These are phyloP conservation scores for Craspedostauros australis DNA, from an alignment of 108 stramenopile genomes.

Conservation along the genomic window DNA sequence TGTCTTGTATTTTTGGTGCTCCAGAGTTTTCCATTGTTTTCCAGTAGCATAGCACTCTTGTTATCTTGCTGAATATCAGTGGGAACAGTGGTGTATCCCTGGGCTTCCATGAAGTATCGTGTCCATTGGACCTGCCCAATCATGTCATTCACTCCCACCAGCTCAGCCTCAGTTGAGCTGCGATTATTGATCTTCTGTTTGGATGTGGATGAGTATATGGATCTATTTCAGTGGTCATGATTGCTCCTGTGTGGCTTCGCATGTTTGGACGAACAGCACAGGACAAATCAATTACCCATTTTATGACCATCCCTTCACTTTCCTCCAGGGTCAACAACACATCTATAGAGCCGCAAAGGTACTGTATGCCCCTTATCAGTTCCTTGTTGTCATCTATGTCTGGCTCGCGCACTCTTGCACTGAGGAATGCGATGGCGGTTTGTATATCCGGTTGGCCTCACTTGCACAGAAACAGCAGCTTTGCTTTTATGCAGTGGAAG, in stretches of 20 bases:
- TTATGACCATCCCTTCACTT: constrained; percentile 1
- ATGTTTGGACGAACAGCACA: constrained; percentile 26
- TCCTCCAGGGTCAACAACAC: constrained; percentile 14
- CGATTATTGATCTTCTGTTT: constrained; percentile 26
- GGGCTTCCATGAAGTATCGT: constrained; percentile 24
- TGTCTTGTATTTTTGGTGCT: constrained; percentile 36
- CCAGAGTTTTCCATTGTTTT: constrained; percentile 35
- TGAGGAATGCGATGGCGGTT: constrained; percentile 37
- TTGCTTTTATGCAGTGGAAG: constrained; percentile 8
- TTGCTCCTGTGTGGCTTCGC: constrained; percentile 32
- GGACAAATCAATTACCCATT: constrained; percentile 21
- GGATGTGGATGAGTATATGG: neutral
- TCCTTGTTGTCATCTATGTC: constrained; percentile 43
- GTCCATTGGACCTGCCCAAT: constrained; percentile 34
- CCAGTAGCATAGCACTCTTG: constrained; percentile 41
- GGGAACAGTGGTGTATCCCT: constrained; percentile 21
- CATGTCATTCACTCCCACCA: constrained; percentile 29
- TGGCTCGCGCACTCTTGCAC: constrained; percentile 30
- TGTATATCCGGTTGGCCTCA: constrained; percentile 32
- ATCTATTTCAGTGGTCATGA: constrained; percentile 24
- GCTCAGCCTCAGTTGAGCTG: constrained; percentile 33
- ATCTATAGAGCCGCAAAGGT: constrained; percentile 22
- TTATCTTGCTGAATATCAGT: constrained; percentile 39
- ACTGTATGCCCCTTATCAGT: constrained; percentile 26
- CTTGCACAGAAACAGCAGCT: constrained; percentile 26